These are phyloP conservation scores for Aspergillus bridgeri DNA, from an alignment of 495 filamentous ascomycete genomes.

Conservation along the genomic window DNA sequence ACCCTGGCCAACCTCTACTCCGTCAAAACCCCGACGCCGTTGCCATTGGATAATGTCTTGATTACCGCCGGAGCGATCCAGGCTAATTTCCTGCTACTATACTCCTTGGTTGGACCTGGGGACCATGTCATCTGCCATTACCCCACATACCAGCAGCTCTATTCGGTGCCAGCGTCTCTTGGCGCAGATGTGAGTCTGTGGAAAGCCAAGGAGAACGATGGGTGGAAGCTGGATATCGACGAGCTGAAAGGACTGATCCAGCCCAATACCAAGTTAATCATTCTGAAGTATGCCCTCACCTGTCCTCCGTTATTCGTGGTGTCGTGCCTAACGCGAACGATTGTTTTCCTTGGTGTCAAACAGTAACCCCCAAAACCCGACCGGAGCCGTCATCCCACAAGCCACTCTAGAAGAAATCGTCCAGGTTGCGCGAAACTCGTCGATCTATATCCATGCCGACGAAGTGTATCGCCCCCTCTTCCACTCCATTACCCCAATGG, in stretches of 20 bases:
- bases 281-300: conserved; percentile 52
- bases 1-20: conserved; percentile 68
- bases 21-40: conserved; percentile 42
- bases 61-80: conserved; percentile 80
- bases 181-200: conserved; percentile 81
- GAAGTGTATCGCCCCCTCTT: conserved; percentile 92
- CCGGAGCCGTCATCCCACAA: conserved; percentile 66
- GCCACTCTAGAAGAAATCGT: conserved; percentile 59
- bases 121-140: conserved; percentile 90
- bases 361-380: conserved; percentile 90
- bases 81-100: conserved; percentile 77
- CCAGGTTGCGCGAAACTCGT: conserved; percentile 56
- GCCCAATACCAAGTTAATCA: conserved; percentile 71
- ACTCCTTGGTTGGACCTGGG: conserved; percentile 69
- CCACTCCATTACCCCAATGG: conserved; percentile 61
- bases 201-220: conserved; percentile 62
- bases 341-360: background rate
- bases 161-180: conserved; percentile 68
- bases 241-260: conserved; percentile 66
- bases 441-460: conserved; percentile 70
- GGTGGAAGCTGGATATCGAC: conserved; percentile 63
- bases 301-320: background rate
- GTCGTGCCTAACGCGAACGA: conserved; percentile 7
- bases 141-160: conserved; percentile 88
- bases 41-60: conserved; percentile 64